Evolutionary conservation across 345 rosid species (phyloP).

Genomic region (Citrus glauca): DNA sequence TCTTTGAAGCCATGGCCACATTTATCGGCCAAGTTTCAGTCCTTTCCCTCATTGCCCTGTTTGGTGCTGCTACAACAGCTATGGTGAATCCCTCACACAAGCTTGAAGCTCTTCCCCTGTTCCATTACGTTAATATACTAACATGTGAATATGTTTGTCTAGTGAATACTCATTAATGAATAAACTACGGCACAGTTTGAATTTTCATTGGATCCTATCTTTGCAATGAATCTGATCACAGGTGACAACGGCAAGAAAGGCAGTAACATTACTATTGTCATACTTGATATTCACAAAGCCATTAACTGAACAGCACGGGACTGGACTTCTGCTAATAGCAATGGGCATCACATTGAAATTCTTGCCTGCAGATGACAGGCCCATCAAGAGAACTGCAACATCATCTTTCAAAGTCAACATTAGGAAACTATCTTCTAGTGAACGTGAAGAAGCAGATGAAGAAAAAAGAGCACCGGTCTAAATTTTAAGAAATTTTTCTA

Average conservation of each 20-base stretch:
- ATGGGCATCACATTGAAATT: conserved; percentile 76
- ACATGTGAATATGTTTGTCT: not conserved
- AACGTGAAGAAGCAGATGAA: conserved; percentile 24
- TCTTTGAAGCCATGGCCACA: conserved; percentile 96
- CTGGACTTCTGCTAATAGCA: conserved; percentile 63
- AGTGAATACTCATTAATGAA: not conserved
- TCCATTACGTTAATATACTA: not conserved
- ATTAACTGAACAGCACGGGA: conserved; percentile 72
- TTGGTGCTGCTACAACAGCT: conserved; percentile 96
- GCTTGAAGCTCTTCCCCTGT: not conserved
- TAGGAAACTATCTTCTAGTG: conserved; percentile 6
- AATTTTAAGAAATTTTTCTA: not conserved
- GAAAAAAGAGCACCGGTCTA: conserved; percentile 39
- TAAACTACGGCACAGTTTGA: not conserved
- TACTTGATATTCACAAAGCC: conserved; percentile 91
- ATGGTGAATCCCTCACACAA: conserved; percentile 45
- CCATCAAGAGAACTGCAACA: conserved; percentile 14
- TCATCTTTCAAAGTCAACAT: conserved; percentile 5
- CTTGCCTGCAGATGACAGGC: conserved; percentile 29
- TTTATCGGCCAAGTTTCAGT: conserved; percentile 94
- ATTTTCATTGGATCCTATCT: not conserved
- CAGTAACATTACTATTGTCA: conserved; percentile 72
- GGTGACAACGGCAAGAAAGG: conserved; percentile 67
- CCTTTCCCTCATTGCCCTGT: conserved; percentile 84
- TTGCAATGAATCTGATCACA: conserved; percentile 12